These are phyloP conservation scores for Cerrena zonata DNA, from an alignment of 1,284 basidiomycete species.

Conservation along the genomic window DNA sequence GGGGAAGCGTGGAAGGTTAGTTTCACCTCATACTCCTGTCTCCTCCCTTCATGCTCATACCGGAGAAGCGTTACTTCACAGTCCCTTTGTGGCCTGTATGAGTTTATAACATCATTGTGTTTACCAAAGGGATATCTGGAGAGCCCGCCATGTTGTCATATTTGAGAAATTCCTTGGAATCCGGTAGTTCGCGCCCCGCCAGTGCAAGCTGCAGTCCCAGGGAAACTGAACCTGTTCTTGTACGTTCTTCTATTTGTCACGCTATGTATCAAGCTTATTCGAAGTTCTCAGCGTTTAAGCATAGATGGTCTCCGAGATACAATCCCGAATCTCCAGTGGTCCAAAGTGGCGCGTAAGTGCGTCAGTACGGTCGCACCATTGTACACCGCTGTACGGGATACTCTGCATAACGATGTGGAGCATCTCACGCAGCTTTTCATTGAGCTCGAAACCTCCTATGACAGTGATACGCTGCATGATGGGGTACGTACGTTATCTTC, in stretches of 20 bases:
- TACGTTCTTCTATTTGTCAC: constrained; percentile 2
- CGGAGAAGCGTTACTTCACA: not conserved
- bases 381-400: constrained; percentile 18
- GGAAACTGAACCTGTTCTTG: constrained; percentile 12
- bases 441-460: constrained; percentile 17
- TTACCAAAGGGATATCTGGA: not conserved
- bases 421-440: constrained; percentile 23
- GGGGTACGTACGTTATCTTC: too few relatives aligned
- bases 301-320: constrained; percentile 22
- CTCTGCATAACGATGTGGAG: constrained; percentile 26
- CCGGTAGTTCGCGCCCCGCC: not conserved
- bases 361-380: constrained; percentile 24
- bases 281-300: constrained; percentile 19
- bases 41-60: constrained; percentile 4
- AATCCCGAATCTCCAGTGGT: constrained; percentile 24
- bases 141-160: constrained; percentile 10
- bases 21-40: constrained; percentile 1
- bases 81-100: not conserved
- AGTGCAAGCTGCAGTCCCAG: not conserved
- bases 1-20: too few relatives aligned
- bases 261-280: not conserved
- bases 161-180: constrained; percentile 6
- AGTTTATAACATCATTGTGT: not conserved
- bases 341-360: constrained; percentile 23
- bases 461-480: not conserved